A percentile compares a stretch with the other conserved stretches of the same genome.
These are phyloP conservation scores for Vaccinium darrowii DNA, from an alignment of 148 eudicot species.

Conservation along the genomic window DNA sequence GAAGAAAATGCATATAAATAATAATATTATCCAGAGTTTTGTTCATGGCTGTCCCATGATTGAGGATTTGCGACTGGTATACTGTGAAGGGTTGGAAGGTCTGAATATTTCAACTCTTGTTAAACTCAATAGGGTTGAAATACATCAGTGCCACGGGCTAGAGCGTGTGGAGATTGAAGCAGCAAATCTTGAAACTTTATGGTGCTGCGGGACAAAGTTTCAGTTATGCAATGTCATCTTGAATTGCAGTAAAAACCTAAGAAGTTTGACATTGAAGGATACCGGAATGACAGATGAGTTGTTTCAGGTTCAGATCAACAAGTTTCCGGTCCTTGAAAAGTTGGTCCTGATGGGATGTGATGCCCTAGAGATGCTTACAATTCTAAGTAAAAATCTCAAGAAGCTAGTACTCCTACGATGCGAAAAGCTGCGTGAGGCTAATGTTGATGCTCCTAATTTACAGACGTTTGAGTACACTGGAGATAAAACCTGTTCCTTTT, in stretches of 20 bases:
- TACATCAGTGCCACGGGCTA: conserved; percentile 30
- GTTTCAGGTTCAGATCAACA: conserved; percentile 21
- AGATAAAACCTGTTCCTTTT: conserved; percentile 17
- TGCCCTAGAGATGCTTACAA: conserved; percentile 21
- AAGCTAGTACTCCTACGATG: conserved; percentile 25
- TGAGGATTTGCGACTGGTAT: conserved; percentile 38
- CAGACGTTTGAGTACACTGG: conserved; percentile 34
- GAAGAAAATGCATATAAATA: conserved; percentile 20
- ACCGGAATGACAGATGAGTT: conserved; percentile 17
- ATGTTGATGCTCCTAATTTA: conserved; percentile 36
- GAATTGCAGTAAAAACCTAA: conserved; percentile 26
- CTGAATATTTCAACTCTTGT: conserved; percentile 24
- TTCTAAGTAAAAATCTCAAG: conserved; percentile 30
- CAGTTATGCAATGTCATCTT: conserved; percentile 24
- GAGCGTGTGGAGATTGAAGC: conserved; percentile 17
- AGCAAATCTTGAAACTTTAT: conserved; percentile 32
- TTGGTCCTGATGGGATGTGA: conserved; percentile 33
- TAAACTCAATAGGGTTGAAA: conserved; percentile 33
- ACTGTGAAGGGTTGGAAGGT: conserved; percentile 11
- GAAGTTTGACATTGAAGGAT: conserved; percentile 33
- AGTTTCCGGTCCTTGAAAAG: conserved; percentile 31
- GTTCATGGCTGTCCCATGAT: conserved; percentile 31
- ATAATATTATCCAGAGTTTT: conserved; percentile 21
- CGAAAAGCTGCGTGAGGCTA: conserved; percentile 22
- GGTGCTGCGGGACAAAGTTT: conserved; percentile 17